phyloP scores from a whole-genome alignment of 345 rosid species.

The Rhodamnia rubescens region DNA sequence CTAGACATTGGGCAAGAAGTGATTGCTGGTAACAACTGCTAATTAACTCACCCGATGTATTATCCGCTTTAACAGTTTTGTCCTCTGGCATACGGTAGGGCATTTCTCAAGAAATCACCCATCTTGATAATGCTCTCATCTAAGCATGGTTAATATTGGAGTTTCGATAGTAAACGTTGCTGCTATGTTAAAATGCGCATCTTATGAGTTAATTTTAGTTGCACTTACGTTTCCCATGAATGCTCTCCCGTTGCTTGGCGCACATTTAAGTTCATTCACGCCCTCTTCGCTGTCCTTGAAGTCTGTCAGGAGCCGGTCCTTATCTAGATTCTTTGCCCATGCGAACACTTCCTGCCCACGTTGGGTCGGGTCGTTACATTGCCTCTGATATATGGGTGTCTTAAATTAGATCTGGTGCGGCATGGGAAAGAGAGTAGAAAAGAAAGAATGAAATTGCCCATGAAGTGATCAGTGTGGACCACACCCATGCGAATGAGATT shows the following conservation, averaged over 20 bases:
- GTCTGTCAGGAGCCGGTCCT: fast-evolving
- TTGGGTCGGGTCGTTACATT: not conserved
- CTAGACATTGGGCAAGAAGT: not conserved
- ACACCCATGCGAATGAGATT: not conserved
- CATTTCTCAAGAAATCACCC: not conserved
- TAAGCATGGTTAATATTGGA: not conserved
- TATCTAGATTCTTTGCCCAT: fast-evolving
- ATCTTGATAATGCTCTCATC: not conserved
- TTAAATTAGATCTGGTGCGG: not conserved
- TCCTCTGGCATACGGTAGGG: not conserved
- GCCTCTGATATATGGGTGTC: not conserved
- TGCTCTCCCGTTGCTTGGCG: not conserved
- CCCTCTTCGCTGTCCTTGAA: not conserved
- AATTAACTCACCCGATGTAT: not conserved
- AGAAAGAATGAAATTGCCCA: not conserved
- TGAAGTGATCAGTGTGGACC: not conserved
- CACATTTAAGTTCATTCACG: fast-evolving
- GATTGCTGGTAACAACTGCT: not conserved
- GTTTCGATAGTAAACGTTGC: not conserved
- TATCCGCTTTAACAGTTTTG: not conserved
- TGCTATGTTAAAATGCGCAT: not conserved
- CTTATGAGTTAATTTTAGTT: not conserved
- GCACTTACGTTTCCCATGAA: not conserved
- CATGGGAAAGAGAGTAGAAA: not conserved
- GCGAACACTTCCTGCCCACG: fast-evolving